Evolutionary conservation across 163 green algal species (phyloP), one percentile per base, ranked within the genome.

Genomic region (Coccomyxa subellipsoidea): DNA sequence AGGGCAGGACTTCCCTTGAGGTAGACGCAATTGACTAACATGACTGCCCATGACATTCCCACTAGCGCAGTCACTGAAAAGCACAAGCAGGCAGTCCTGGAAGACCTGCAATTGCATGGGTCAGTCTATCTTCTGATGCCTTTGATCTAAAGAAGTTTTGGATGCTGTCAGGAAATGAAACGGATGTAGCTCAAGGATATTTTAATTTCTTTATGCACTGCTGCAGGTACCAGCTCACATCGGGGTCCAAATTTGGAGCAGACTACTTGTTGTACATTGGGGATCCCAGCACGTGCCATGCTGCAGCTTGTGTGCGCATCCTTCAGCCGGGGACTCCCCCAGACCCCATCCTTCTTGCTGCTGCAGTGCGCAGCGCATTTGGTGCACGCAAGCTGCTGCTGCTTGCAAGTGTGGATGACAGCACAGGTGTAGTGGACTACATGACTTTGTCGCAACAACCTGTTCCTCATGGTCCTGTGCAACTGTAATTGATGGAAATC

Each of bases 211-310:
- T 18, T 59, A 18, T 21, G 0, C 23, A 2, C 23, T 12, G 21
- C 18, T 18, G 66, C 71, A 78, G 71, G 34, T 78, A 53, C 71
- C 36, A 27, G 15, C 31, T 78, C 71, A 47, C 71, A 6, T 5
- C 31, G 0, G 71, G 71, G 21, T 39, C 71, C 71, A 78, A 78
- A 31, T 78, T 78, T 83, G 91, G 91, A 1, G 86, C 90, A 7
- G 85, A 94, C 76, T 94, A 82, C 15, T 69, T 94, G 69, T 66
- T 87, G 7, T 94, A 94, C 84, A 89, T 85, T 6, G 91, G 87
- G 0, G 91, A 94, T 79, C 90, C 90, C 36, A 85, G 76, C 54
- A 76, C 87, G 25, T 93, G 87, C 79, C 91, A 94, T 80, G 89
- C 90, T 27, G 83, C 89, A 69, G 91, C 90, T 36, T 86, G 82